Base-by-base conservation (phyloP, 1,139 yeast genomes). In the Hyphopichia wangnamkhiaoensis region DNA sequence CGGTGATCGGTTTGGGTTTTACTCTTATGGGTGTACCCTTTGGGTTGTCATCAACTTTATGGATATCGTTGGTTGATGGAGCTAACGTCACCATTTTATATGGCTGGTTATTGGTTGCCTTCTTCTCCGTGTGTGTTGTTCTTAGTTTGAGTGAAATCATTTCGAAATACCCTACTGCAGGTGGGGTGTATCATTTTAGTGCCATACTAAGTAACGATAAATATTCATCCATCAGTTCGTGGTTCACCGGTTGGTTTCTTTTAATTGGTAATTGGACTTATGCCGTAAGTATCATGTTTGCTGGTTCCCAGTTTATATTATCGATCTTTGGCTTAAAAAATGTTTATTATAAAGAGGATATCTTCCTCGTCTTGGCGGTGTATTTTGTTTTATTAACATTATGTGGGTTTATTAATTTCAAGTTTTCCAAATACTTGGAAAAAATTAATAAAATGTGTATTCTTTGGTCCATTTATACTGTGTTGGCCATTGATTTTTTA, bases 11-110 rank as follows among this genome's bases (percentile, higher is more conserved):
- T 2, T 62, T 84, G 21, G 90, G 93, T 1, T 83, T 84, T 54
- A 81, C 89, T 2, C 61, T 84, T 19, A 84, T 84, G 91, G 86
- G 87, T 16, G 90, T 86, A 0, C 91, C 90, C 0, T 74, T 84
- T 55, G 90, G 91, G 1, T 70, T 84, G 51, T 79, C 88, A 4
- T 79, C 87, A 1, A 83, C 89, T 0, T 66, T 84, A 53, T 79
- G 84, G 59, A 82, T 83, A 33, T 81, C 86, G 1, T 63, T 84
- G 40, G 70, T 80, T 16, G 85, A 84, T 57, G 93, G 93, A 6
- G 88, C 88, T 0, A 83, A 84, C 42, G 80, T 80, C 10, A 82
- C 91, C 0, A 79, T 84, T 36, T 62, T 84, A 33, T 79, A 82
- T 59, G 93, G 93, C 0, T 84, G 88, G 80, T 48, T 82, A 1